phyloP scores from a whole-genome alignment of 768 basidiomycete genomes.

The Podaxis carcinomalis region DNA sequence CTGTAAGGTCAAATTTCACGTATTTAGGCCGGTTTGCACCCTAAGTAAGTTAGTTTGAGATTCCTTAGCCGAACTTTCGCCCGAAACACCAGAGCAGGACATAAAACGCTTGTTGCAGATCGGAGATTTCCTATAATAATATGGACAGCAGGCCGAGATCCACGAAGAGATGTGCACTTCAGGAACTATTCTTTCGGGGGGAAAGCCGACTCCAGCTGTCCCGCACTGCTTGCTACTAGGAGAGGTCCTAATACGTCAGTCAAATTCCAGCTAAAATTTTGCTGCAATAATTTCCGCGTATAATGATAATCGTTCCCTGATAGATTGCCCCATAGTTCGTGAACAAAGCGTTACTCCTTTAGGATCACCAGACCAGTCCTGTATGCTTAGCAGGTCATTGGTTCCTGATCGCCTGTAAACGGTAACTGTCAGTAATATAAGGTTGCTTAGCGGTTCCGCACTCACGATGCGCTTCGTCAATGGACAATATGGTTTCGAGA shows the following conservation, averaged over 20 bases:
- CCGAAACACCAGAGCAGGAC: slow-evolving; percentile 1
- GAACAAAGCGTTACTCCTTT: slow-evolving; percentile 7
- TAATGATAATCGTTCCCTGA: neutral
- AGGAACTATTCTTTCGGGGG: slow-evolving; percentile 6
- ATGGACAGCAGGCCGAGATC: slow-evolving; percentile 7
- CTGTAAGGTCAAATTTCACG: slow-evolving; percentile 14
- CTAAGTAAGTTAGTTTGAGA: slow-evolving; percentile 14
- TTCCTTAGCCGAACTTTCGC: slow-evolving; percentile 11
- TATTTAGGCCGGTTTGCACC: slow-evolving; percentile 11
- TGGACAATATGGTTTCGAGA: neutral
- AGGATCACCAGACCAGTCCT: slow-evolving; percentile 5
- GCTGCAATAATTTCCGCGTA: neutral
- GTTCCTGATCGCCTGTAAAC: slow-evolving; percentile 6
- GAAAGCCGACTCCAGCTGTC: neutral
- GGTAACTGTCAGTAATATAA: neutral
- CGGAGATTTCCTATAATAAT: slow-evolving; percentile 9
- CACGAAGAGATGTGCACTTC: slow-evolving; percentile 6
- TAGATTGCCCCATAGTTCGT: neutral
- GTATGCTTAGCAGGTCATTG: neutral
- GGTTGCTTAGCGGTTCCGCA: neutral
- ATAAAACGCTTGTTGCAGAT: slow-evolving; percentile 11
- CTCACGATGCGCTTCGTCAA: neutral
- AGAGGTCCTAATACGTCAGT: neutral
- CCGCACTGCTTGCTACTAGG: neutral
- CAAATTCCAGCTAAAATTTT: neutral